Evolutionary conservation across 108 stramenopile genomes (phyloP), one percentile per base, ranked within the genome.

Genomic region (Parmales sp.): DNA sequence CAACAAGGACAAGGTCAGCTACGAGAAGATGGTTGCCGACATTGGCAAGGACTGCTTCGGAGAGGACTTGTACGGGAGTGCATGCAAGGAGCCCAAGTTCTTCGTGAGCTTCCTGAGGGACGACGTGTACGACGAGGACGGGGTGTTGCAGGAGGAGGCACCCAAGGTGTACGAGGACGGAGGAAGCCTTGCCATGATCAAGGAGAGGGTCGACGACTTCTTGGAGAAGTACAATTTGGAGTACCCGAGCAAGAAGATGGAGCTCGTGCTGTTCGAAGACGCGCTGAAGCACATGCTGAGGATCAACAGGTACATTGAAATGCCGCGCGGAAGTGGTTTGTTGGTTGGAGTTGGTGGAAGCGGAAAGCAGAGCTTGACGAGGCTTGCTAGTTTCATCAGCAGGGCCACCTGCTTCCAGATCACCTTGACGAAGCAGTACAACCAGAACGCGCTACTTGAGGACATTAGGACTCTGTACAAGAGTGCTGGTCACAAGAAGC

Each of bases 191-290:
- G 80, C 69, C 19, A 48, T 78, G 54, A 87, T 93, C 51, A 82
- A 88, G 38, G 82, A 86, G 18, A 80, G 90, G 7, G 88, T 85
- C 37, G 49, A 74, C 51, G 67, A 72, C 69, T 93, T 91, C 75
- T 70, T 90, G 63, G 75, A 82, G 26, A 87, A 83, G 76, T 88
- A 84, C 68, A 93, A 93, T 65, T 78, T 79, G 45, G 87, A 90
- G 54, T 78, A 84, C 72, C 90, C 90, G 6, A 74, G 90, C 3
- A 85, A 83, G 72, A 71, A 77, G 68, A 88, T 93, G 79, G 85
- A 93, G 31, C 80, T 93, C n/a, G 92, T 93, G 7, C 76, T 93
- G 16, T 93, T 93, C 78, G 88, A 91, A 60, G 92, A 93, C 68
- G 92, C 92, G 5, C 74, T 93, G 29, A 85, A 86, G 64, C 89